These are phyloP conservation scores for Dalbergia oliveri DNA, from an alignment of 306 rosid species.

Conservation along the genomic window DNA sequence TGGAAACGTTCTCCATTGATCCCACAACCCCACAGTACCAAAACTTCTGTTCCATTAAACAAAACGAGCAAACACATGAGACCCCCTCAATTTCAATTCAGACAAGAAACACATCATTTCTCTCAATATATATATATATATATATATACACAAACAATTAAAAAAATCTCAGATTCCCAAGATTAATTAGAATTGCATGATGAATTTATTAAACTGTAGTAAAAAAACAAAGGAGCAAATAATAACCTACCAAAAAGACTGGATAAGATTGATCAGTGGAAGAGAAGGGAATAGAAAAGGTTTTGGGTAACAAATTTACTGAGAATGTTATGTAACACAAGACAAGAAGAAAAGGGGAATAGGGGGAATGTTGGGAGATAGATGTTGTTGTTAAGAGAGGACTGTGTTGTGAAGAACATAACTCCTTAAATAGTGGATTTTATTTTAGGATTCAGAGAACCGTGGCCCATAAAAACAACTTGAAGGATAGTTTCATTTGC, in stretches of 20 bases:
- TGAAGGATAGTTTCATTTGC: slow-evolving; percentile 53
- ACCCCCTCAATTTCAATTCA: neutral
- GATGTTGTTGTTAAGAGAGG: slow-evolving; percentile 46
- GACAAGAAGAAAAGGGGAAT: slow-evolving; percentile 14
- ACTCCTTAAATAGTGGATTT: slow-evolving; percentile 58
- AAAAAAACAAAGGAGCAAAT: neutral
- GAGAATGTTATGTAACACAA: slow-evolving; percentile 38
- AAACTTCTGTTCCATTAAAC: slow-evolving; percentile 36
- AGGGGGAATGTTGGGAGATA: slow-evolving; percentile 20
- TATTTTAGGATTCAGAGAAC: slow-evolving; percentile 55
- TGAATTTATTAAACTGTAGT: neutral
- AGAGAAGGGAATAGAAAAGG: neutral
- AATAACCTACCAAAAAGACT: slow-evolving; percentile 2
- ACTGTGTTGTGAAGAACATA: slow-evolving; percentile 45
- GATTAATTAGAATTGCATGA: neutral
- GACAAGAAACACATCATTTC: slow-evolving; percentile 29
- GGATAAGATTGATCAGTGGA: slow-evolving; percentile 1
- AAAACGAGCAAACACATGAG: neutral
- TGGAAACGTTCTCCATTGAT: slow-evolving; percentile 59
- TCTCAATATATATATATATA: neutral
- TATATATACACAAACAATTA: neutral
- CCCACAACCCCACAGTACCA: slow-evolving; percentile 9
- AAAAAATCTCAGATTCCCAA: neutral
- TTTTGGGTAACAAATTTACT: slow-evolving; percentile 7
- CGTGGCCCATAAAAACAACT: slow-evolving; percentile 63